Evolutionary conservation across 306 rosid genomes (phyloP).

Genomic region (Trifolium pratense): DNA sequence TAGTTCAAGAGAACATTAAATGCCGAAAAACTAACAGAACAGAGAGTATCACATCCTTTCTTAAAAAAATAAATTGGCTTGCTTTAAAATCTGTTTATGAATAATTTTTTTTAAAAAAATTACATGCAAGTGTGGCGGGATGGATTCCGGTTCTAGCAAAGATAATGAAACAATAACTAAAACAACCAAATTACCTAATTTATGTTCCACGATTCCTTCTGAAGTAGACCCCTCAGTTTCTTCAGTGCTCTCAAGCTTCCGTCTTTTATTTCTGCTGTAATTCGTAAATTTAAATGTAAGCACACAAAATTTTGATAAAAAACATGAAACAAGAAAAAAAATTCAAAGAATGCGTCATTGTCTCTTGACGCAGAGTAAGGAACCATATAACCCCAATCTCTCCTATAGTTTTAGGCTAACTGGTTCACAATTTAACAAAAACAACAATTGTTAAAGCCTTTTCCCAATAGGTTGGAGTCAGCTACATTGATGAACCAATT

Average conservation of each 20-base stretch:
- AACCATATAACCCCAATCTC: conserved; percentile 8
- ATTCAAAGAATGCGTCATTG: conserved; percentile 8
- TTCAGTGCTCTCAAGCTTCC: conserved; percentile 56
- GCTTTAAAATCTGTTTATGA: conserved; percentile 2
- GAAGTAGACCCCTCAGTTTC: conserved; percentile 55
- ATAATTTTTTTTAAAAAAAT: neutral
- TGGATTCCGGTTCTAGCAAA: conserved; percentile 17
- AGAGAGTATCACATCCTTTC: neutral
- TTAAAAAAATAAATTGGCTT: conserved; percentile 10
- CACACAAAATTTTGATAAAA: conserved; percentile 19
- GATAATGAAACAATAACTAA: conserved; percentile 22
- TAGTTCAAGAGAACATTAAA: conserved; percentile 15
- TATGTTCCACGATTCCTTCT: conserved; percentile 41
- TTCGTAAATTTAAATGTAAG: conserved; percentile 29
- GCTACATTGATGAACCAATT: neutral
- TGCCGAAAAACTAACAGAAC: conserved; percentile 13
- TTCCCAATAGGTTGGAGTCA: neutral
- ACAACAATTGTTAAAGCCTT: neutral
- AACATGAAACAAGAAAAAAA: conserved; percentile 26
- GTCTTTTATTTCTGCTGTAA: conserved; percentile 60
- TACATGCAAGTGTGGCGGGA: neutral
- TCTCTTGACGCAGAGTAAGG: conserved; percentile 14
- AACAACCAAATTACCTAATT: conserved; percentile 48
- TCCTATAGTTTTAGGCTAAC: conserved; percentile 15
- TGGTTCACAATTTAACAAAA: conserved; percentile 20